Base-by-base conservation (phyloP, 257 asterid species). In the Ballota nigra region DNA sequence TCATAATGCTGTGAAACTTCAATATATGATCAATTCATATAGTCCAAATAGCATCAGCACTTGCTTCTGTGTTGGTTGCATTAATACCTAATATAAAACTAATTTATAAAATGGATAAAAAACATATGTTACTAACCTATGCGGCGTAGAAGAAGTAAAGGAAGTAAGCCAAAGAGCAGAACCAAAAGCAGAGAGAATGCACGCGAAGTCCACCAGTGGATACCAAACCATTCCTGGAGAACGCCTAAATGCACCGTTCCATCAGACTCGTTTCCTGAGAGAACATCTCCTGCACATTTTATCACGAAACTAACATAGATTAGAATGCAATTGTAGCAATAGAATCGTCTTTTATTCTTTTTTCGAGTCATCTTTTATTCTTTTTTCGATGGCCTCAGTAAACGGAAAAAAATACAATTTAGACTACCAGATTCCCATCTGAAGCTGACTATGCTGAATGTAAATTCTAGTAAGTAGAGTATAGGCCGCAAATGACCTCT, bases 191-290 rank as follows among this genome's bases (percentile, higher is more conserved):
- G 83, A 0, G 98, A 75, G 75, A 67, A 84, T 77, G 90, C 88
- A 2, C 98, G 96, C 0, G 95, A 82, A 34, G 73, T 92, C 99
- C 98, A 95, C 98, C 99, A 92, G 36, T 92, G 98, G 71, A 72
- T 63, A 34, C 98, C 98, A 75, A 95, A 92, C 99, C 99, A 95
- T 80, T 89, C 94, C 81, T 92, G 99, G 43, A 95, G 80, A 71
- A 92, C 64, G 10, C 99, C 99, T 75, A 87, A 78, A 80, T 92
- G 99, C 76, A 86, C 82, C 8, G 89, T 77, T 73, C 95, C 97
- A 51, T 78, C 92, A 4, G 96, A 83, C 38, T 81, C 80, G 71
- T 78, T 91, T 79, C 98, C 99, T 3, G 95, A 89, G 41, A 95
- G 89, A 63, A 95, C 97, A 81, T 95, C 99, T 47, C 98, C 99